phyloP scores from a whole-genome alignment of 768 basidiomycete species.

The Kockovaella imperatae region DNA sequence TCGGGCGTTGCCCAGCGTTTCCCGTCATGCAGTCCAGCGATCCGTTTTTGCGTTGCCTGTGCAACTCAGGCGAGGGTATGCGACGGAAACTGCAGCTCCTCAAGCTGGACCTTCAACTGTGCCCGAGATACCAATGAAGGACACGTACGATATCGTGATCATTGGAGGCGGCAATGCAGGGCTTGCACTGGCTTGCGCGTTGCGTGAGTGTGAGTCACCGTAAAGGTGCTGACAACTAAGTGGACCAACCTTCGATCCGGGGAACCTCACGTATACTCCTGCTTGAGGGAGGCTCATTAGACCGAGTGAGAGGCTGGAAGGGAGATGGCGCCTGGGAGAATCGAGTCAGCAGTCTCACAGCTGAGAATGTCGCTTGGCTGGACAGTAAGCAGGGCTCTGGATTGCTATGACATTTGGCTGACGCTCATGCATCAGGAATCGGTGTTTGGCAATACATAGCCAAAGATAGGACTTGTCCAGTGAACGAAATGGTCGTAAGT shows the following conservation, averaged over 20 bases:
- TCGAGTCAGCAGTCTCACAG: slow-evolving; percentile 45
- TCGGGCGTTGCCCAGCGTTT: no score
- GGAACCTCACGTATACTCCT: slow-evolving; percentile 59
- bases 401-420: slow-evolving; percentile 1
- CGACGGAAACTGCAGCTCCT: not conserved
- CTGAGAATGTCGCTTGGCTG: slow-evolving; percentile 43
- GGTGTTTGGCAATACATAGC: slow-evolving; percentile 80
- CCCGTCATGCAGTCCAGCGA: no score
- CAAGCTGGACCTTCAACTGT: not conserved
- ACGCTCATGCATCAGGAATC: slow-evolving; percentile 51
- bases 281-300: slow-evolving; percentile 73
- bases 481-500: slow-evolving; percentile 78
- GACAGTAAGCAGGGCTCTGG: slow-evolving; percentile 29
- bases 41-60: no score
- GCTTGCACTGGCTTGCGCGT: slow-evolving; percentile 74
- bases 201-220: slow-evolving; percentile 53
- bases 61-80: no score
- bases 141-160: slow-evolving; percentile 72
- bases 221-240: slow-evolving; percentile 45
- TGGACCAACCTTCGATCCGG: slow-evolving; percentile 52
- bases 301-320: slow-evolving; percentile 61
- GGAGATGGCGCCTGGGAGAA: slow-evolving; percentile 43
- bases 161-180: slow-evolving; percentile 93
- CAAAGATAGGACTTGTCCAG: slow-evolving; percentile 56
- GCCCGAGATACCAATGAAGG: slow-evolving; percentile 18